A percentile compares a stretch with the other conserved stretches of the same genome.
phyloP scores from a whole-genome alignment of 768 basidiomycete species.

The Russula brevipes region DNA sequence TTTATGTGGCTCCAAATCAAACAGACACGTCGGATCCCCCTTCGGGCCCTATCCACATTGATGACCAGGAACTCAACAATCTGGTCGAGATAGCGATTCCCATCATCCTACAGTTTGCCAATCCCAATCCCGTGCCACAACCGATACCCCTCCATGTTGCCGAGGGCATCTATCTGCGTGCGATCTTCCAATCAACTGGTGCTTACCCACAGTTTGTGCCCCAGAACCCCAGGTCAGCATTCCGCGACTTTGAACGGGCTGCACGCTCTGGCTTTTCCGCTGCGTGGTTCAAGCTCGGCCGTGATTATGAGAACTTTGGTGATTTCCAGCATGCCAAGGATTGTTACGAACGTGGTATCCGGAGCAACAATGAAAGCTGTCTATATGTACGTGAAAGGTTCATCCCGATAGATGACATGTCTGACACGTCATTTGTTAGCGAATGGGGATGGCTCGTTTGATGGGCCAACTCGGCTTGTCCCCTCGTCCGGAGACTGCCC shows the following conservation, averaged over 20 bases:
- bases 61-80: constrained; percentile 53
- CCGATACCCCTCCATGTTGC: constrained; percentile 45
- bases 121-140: constrained; percentile 32
- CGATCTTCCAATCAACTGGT: constrained; percentile 67
- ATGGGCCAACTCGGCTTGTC: constrained; percentile 77
- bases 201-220: constrained; percentile 59
- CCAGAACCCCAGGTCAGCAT: constrained; percentile 72
- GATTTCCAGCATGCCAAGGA: constrained; percentile 70
- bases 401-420: constrained; percentile 16
- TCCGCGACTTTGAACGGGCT: constrained; percentile 83
- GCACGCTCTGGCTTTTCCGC: constrained; percentile 69
- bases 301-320: constrained; percentile 87
- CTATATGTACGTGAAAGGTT: constrained; percentile 48
- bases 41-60: constrained; percentile 48
- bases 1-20: constrained; percentile 24
- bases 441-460: constrained; percentile 89
- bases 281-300: constrained; percentile 90
- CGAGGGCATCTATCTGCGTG: constrained; percentile 73
- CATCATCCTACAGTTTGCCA: constrained; percentile 54
- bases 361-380: constrained; percentile 69
- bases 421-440: constrained; percentile 39
- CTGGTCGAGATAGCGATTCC: constrained; percentile 63
- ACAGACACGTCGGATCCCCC: constrained; percentile 36
- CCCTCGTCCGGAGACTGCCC: constrained; percentile 47
- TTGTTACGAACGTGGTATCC: constrained; percentile 81